A percentile compares a stretch with the other conserved stretches of the same genome.
Conservation (phyloP, 2,329 filamentous ascomycete genomes). For the Colletotrichum cereale region DNA sequence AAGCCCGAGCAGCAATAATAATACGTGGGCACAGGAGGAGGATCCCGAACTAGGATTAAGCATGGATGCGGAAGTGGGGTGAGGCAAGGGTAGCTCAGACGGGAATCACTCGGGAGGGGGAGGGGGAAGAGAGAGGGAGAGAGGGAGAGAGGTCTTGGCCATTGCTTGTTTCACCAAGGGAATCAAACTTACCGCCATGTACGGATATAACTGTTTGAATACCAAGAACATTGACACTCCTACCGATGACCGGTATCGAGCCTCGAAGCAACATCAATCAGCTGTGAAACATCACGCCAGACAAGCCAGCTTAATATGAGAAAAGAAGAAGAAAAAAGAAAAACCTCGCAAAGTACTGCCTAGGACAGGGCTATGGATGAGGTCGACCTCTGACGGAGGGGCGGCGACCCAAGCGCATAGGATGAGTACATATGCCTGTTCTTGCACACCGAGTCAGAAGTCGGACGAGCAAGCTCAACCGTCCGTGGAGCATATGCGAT, state of each 20-base stretch:
- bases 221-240: not conserved
- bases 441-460: slow-evolving; percentile 16
- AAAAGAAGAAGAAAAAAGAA: not conserved
- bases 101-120: slow-evolving; percentile 33
- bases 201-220: not conserved
- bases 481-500: not conserved
- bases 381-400: slow-evolving; percentile 30
- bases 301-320: not conserved
- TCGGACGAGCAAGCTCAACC: slow-evolving; percentile 13
- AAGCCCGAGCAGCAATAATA: slow-evolving; percentile 34
- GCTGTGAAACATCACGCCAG: not conserved
- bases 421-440: slow-evolving; percentile 22
- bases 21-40: slow-evolving; percentile 22
- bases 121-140: slow-evolving; percentile 20
- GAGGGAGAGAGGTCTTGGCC: slow-evolving; percentile 25
- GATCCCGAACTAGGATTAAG: slow-evolving; percentile 20
- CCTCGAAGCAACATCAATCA: not conserved
- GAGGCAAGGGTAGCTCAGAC: slow-evolving; percentile 38
- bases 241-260: not conserved
- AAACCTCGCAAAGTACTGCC: not conserved
- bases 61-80: slow-evolving; percentile 26
- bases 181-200: slow-evolving; percentile 1
- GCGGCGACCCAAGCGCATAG: slow-evolving; percentile 30
- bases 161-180: slow-evolving; percentile 38
- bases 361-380: slow-evolving; percentile 30